Evolutionary conservation across 108 stramenopile species (phyloP).

Genomic region (Chaetoceros tenuissimus): DNA sequence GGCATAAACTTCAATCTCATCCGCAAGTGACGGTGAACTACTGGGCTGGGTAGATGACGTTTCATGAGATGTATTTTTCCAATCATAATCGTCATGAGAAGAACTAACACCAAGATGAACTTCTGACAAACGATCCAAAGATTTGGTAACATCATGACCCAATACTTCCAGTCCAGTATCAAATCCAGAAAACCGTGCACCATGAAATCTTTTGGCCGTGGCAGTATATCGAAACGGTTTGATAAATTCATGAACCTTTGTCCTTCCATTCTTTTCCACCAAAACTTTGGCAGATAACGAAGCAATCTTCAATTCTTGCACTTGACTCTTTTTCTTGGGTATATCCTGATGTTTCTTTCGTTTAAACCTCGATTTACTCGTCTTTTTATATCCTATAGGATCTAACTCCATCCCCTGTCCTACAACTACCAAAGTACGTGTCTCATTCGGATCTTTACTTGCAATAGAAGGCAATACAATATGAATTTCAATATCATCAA

Average conservation of each 20-base stretch:
- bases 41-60: not conserved
- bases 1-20: not conserved
- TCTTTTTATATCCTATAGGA: not conserved
- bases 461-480: not conserved
- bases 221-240: not conserved
- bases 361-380: not conserved
- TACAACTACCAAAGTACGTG: not conserved
- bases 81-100: too few relatives aligned
- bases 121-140: too few relatives aligned
- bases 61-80: too few relatives aligned
- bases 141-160: too few relatives aligned
- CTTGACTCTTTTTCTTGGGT: not conserved
- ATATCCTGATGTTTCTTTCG: not conserved
- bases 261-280: not conserved
- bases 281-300: not conserved
- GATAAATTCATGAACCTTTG: not conserved
- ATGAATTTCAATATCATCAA: not conserved
- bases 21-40: not conserved
- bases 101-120: not conserved
- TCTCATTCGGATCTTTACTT: too few relatives aligned
- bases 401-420: not conserved
- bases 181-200: not conserved
- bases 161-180: not conserved
- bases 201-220: not conserved
- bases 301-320: not conserved